Evolutionary conservation across 2,329 filamentous ascomycete species (phyloP).

Genomic region (Talaromyces sp.): DNA sequence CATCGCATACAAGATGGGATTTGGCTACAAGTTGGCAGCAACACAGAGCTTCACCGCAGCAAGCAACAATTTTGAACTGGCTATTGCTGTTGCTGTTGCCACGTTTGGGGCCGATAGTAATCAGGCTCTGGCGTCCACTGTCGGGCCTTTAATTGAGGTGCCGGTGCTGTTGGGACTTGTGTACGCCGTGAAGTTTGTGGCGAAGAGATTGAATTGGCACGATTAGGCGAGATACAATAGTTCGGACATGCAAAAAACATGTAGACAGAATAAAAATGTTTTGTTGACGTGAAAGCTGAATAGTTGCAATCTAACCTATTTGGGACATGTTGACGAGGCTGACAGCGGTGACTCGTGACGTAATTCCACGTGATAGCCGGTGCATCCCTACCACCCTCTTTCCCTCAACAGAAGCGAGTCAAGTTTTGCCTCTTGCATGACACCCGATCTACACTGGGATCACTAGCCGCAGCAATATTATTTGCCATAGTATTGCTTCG

Average conservation of each 20-base stretch:
- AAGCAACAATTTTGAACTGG: conserved; percentile 90
- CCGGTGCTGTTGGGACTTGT: conserved; percentile 74
- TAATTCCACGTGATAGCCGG: too few relatives aligned
- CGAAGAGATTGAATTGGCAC: conserved; percentile 53
- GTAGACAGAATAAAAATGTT: too few relatives aligned
- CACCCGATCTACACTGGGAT: too few relatives aligned
- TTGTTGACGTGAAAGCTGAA: too few relatives aligned
- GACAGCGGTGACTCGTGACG: too few relatives aligned
- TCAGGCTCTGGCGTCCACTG: conserved; percentile 75
- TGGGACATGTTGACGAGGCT: too few relatives aligned
- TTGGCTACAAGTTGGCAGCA: conserved; percentile 64
- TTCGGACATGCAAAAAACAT: neutral
- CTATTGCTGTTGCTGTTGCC: conserved; percentile 81
- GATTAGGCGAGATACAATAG: conserved; percentile 15
- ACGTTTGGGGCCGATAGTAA: conserved; percentile 73
- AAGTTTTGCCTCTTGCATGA: too few relatives aligned
- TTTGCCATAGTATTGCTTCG: too few relatives aligned
- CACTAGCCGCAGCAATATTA: too few relatives aligned
- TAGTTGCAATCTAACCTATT: too few relatives aligned
- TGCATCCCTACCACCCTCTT: too few relatives aligned
- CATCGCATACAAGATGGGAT: conserved; percentile 61
- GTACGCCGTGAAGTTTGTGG: conserved; percentile 61
- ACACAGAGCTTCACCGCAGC: conserved; percentile 86
- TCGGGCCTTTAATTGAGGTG: conserved; percentile 82
- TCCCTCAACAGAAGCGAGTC: too few relatives aligned